Conservation (phyloP, 2,329 filamentous ascomycete genomes). For the Aschersonia sp. region DNA sequence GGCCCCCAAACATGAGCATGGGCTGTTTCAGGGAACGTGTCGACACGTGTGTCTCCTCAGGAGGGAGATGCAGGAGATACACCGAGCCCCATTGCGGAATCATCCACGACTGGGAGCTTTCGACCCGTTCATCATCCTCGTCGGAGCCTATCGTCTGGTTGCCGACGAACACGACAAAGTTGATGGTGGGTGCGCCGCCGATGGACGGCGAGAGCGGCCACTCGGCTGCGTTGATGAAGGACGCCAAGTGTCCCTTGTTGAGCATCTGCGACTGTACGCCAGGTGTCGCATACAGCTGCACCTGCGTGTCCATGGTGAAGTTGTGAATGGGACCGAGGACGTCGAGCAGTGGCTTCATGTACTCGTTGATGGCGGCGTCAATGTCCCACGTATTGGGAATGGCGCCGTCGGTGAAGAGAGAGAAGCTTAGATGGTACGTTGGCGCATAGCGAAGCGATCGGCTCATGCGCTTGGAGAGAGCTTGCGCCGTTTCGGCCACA, state of each 20-base stretch:
- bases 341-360: conserved; percentile 69
- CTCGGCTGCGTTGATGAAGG: conserved; percentile 94
- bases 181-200: conserved; percentile 82
- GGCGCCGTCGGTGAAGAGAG: conserved; percentile 71
- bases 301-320: conserved; percentile 91
- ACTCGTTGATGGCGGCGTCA: conserved; percentile 63
- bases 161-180: conserved; percentile 87
- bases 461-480: conserved; percentile 57
- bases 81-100: conserved; percentile 88
- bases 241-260: conserved; percentile 74
- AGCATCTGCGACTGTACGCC: conserved; percentile 52
- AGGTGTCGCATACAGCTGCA: conserved; percentile 77
- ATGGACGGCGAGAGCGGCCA: conserved; percentile 95
- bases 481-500: conserved; percentile 36
- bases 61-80: conserved; percentile 38
- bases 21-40: conserved; percentile 58
- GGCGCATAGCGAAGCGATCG: conserved; percentile 82
- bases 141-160: conserved; percentile 52
- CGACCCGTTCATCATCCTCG: conserved; percentile 19
- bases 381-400: conserved; percentile 84
- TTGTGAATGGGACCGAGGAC: conserved; percentile 76
- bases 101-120: conserved; percentile 59
- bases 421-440: conserved; percentile 92
- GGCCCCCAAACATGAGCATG: conserved; percentile 80
- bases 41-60: conserved; percentile 36